Evolutionary conservation across 73 alveolate species (phyloP).

Genomic region (Paraurostyla sp.): DNA sequence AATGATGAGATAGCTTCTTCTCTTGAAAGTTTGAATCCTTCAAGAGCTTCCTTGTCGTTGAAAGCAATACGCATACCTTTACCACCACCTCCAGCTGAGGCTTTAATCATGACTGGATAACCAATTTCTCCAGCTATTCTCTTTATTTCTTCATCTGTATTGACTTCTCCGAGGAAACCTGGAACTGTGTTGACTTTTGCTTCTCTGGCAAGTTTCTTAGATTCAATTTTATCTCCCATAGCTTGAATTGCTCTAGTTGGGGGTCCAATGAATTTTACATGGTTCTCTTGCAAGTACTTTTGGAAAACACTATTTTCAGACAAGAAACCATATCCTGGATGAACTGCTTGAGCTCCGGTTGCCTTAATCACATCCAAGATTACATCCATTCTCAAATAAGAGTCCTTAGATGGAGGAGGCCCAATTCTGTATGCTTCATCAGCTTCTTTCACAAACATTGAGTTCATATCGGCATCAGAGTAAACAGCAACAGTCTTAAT

Average conservation of each 20-base stretch:
- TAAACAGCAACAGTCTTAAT: slow-evolving; percentile 93
- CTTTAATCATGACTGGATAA: slow-evolving; percentile 94
- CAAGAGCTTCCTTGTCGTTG: slow-evolving; percentile 80
- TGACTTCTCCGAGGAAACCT: slow-evolving; percentile 73
- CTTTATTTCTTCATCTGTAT: slow-evolving; percentile 66
- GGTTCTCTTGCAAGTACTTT: slow-evolving; percentile 75
- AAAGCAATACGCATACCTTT: slow-evolving; percentile 94
- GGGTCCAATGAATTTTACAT: slow-evolving; percentile 81
- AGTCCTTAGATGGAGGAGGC: slow-evolving; percentile 84
- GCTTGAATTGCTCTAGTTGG: slow-evolving; percentile 73
- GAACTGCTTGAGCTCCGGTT: slow-evolving; percentile 93
- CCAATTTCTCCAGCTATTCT: slow-evolving; percentile 85
- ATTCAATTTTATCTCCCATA: slow-evolving; percentile 86
- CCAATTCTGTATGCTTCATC: slow-evolving; percentile 93
- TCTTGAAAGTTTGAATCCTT: slow-evolving; percentile 85
- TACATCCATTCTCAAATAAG: slow-evolving; percentile 78
- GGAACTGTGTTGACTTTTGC: slow-evolving; percentile 85
- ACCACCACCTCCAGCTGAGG: slow-evolving; percentile 97
- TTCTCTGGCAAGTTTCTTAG: slow-evolving; percentile 82
- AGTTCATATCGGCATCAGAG: slow-evolving; percentile 91
- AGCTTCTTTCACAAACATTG: slow-evolving; percentile 91
- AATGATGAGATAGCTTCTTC: slow-evolving; percentile 87
- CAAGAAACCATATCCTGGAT: slow-evolving; percentile 98
- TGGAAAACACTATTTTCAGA: slow-evolving; percentile 86
- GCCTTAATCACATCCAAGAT: slow-evolving; percentile 83